phyloP scores from a whole-genome alignment of 306 rosid species.

The Bauhinia variegata region DNA sequence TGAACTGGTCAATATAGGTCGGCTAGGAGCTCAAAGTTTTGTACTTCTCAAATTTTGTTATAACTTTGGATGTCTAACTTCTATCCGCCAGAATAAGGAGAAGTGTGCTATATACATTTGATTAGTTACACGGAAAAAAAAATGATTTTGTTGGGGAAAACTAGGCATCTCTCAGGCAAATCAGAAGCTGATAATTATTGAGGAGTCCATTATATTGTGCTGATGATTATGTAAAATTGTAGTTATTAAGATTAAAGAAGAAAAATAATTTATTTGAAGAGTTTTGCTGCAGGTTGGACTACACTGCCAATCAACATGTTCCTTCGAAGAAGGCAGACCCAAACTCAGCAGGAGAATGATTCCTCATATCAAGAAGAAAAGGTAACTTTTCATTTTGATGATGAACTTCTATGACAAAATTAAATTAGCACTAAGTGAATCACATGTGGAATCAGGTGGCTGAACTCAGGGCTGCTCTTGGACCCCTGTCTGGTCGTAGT shows the following conservation, averaged over 20 bases:
- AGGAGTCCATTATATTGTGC: not conserved
- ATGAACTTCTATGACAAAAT: no score
- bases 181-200: not conserved
- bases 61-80: no score
- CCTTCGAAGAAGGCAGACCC: constrained; percentile 59
- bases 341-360: constrained; percentile 53
- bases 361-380: constrained; percentile 60
- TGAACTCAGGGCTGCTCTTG: constrained; percentile 68
- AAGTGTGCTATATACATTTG: no score
- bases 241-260: not conserved
- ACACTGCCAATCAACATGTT: constrained; percentile 53
- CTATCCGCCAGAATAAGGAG: no score
- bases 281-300: constrained; percentile 44
- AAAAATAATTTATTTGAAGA: constrained; percentile 23
- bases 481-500: constrained; percentile 66
- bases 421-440: constrained; percentile 2
- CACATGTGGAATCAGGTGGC: constrained; percentile 52
- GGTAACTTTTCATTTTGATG: constrained; percentile 40
- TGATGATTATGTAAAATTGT: not conserved
- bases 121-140: no score
- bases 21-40: not conserved
- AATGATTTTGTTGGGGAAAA: not conserved
- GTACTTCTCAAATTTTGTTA: not conserved
- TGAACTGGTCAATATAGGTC: not conserved
- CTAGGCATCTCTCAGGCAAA: not conserved